These are phyloP conservation scores for Yamadazyma trypodendri DNA, from an alignment of 1,139 yeast genomes.

Conservation along the genomic window DNA sequence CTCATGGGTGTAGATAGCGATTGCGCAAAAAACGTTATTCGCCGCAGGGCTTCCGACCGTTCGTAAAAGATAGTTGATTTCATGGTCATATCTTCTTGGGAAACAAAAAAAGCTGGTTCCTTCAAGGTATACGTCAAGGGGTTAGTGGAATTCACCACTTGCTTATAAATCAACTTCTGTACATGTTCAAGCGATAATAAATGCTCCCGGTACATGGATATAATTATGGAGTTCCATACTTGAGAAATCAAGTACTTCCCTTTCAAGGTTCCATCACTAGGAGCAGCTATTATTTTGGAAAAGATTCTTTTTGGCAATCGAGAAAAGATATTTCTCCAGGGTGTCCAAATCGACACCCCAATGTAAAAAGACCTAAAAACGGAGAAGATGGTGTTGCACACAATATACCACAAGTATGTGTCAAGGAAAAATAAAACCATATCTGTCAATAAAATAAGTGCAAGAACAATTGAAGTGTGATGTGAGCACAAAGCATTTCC, in stretches of 20 bases:
- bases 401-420: slow-evolving; percentile 56
- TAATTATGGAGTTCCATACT: slow-evolving; percentile 53
- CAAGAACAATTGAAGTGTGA: slow-evolving; percentile 41
- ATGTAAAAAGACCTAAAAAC: slow-evolving; percentile 47
- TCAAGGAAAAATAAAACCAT: slow-evolving; percentile 50
- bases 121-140: slow-evolving; percentile 28
- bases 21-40: slow-evolving; percentile 56
- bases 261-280: slow-evolving; percentile 27
- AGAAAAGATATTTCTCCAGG: slow-evolving; percentile 55
- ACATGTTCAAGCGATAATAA: slow-evolving; percentile 50
- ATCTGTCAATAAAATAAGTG: slow-evolving; percentile 39
- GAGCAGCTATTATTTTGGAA: slow-evolving; percentile 40
- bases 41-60: slow-evolving; percentile 47
- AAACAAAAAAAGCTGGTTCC: slow-evolving; percentile 50
- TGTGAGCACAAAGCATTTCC: slow-evolving; percentile 38
- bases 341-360: slow-evolving; percentile 58
- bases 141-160: slow-evolving; percentile 22
- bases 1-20: slow-evolving; percentile 55
- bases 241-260: slow-evolving; percentile 43
- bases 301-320: slow-evolving; percentile 51
- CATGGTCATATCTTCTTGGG: slow-evolving; percentile 49
- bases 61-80: slow-evolving; percentile 33
- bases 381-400: slow-evolving; percentile 53
- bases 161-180: slow-evolving; percentile 45
- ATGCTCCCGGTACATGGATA: slow-evolving; percentile 60